Percentiles rank a stretch among this genome's conserved stretches.
phyloP scores from a whole-genome alignment of 1,284 basidiomycete genomes.

The Mycena citricolor region DNA sequence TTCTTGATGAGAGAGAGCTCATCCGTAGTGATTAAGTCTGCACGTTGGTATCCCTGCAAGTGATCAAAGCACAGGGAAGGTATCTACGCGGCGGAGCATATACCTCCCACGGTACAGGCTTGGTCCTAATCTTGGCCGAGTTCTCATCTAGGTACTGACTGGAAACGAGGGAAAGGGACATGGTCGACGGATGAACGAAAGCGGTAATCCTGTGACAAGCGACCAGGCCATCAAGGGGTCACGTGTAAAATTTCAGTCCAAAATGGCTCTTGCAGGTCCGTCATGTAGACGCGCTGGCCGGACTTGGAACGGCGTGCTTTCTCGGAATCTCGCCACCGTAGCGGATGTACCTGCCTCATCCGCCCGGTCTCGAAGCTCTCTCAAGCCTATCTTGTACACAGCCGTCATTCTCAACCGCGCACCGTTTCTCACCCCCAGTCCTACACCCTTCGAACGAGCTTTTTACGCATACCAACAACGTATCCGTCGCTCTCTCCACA shows the following conservation, averaged over 20 bases:
- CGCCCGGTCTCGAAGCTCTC: slow-evolving; percentile 3
- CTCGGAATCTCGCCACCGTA: slow-evolving; percentile 23
- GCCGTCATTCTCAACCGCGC: slow-evolving; percentile 82
- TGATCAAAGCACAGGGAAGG: slow-evolving; percentile 17
- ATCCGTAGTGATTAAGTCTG: slow-evolving; percentile 85
- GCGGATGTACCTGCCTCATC: slow-evolving; percentile 11
- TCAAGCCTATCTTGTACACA: slow-evolving; percentile 41
- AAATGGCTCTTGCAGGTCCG: slow-evolving; percentile 6
- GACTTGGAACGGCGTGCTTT: slow-evolving; percentile 17
- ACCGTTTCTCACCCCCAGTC: slow-evolving; percentile 79
- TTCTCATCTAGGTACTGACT: slow-evolving; percentile 87
- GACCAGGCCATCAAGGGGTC: not conserved
- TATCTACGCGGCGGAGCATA: not conserved
- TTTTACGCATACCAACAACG: slow-evolving; percentile 87
- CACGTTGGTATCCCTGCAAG: slow-evolving; percentile 88
- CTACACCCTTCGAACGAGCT: slow-evolving; percentile 77
- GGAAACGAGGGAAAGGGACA: slow-evolving; percentile 84
- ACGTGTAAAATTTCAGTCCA: not conserved
- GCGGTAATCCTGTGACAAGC: not conserved
- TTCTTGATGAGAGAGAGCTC: slow-evolving; percentile 91
- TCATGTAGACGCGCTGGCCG: slow-evolving; percentile 15
- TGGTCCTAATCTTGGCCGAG: slow-evolving; percentile 84
- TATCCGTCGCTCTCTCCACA: slow-evolving; percentile 82
- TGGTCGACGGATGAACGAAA: slow-evolving; percentile 29
- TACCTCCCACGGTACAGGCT: slow-evolving; percentile 97